Conservation (phyloP, 2,329 filamentous ascomycete species). For the Curvularia hawaiiensis region DNA sequence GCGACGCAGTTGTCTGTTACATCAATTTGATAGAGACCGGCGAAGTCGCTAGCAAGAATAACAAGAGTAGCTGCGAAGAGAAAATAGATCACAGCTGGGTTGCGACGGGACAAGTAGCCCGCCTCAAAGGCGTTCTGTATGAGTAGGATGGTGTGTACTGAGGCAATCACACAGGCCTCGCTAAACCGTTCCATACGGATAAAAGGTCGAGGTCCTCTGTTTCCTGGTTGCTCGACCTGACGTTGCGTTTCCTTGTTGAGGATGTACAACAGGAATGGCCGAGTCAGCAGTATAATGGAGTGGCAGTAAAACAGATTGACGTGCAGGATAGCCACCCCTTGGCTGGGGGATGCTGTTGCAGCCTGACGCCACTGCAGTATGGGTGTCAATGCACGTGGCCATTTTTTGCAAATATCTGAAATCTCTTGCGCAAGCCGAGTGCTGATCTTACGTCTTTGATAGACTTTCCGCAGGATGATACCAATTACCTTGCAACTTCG, state of each 20-base stretch:
- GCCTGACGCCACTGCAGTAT: slow-evolving; percentile 59
- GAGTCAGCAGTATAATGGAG: slow-evolving; percentile 65
- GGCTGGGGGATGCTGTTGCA: slow-evolving; percentile 51
- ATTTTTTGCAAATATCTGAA: slow-evolving; percentile 58
- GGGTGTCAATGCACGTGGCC: slow-evolving; percentile 56
- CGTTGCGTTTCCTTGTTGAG: slow-evolving; percentile 54
- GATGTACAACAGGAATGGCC: slow-evolving; percentile 67
- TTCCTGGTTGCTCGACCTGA: slow-evolving; percentile 35
- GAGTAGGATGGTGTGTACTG: slow-evolving; percentile 48
- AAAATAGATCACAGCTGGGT: slow-evolving; percentile 50
- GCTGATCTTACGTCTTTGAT: slow-evolving; percentile 64
- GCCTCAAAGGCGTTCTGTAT: slow-evolving; percentile 50
- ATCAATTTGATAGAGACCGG: slow-evolving; percentile 41
- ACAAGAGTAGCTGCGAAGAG: slow-evolving; percentile 50
- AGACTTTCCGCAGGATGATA: slow-evolving; percentile 63
- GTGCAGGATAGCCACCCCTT: slow-evolving; percentile 66
- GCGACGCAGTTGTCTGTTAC: slow-evolving; percentile 45
- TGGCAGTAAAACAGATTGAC: slow-evolving; percentile 67
- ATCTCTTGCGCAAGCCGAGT: slow-evolving; percentile 63
- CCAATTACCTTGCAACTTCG: slow-evolving; percentile 64
- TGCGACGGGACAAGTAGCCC: slow-evolving; percentile 47
- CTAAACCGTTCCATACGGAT: slow-evolving; percentile 56
- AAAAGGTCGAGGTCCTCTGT: slow-evolving; percentile 35
- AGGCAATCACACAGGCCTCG: slow-evolving; percentile 51
- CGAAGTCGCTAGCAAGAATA: slow-evolving; percentile 49